These are phyloP conservation scores for Thalassiosira hispida DNA, from an alignment of 352 stramenopile genomes.

Conservation along the genomic window DNA sequence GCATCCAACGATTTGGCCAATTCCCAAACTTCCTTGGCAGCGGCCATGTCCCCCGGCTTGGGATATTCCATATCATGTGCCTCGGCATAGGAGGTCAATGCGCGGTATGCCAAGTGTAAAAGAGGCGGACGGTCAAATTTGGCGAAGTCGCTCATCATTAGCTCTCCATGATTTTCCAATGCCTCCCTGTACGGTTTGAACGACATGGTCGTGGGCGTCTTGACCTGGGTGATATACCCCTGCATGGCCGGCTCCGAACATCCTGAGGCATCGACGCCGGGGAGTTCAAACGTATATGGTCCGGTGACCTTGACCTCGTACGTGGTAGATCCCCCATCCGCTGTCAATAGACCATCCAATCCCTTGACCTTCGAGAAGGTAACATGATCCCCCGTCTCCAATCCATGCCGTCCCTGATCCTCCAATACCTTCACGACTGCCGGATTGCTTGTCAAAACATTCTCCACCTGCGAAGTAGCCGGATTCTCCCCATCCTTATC, in stretches of 20 bases:
- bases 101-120: constrained; percentile 80
- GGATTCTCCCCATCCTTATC: constrained; percentile 94
- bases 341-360: constrained; percentile 79
- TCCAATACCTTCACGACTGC: constrained; percentile 96
- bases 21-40: constrained; percentile 89
- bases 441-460: constrained; percentile 86
- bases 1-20: constrained; percentile 87
- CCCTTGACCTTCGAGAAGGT: constrained; percentile 95
- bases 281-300: constrained; percentile 97
- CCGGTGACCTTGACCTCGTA: constrained; percentile 87
- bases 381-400: constrained; percentile 96
- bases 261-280: constrained; percentile 80
- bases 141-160: constrained; percentile 97
- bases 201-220: constrained; percentile 92
- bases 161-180: constrained; percentile 90
- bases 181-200: constrained; percentile 91
- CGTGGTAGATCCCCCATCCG: constrained; percentile 33
- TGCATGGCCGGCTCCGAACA: constrained; percentile 76
- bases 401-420: constrained; percentile 93
- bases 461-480: constrained; percentile 92
- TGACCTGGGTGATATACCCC: constrained; percentile 91
- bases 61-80: constrained; percentile 82
- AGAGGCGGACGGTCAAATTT: constrained; percentile 92
- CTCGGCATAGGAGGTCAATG: constrained; percentile 78
- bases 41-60: constrained; percentile 87